Evolutionary conservation across 371 early-diverging fungal species (phyloP).

Genomic region (Mortierella sp.): DNA sequence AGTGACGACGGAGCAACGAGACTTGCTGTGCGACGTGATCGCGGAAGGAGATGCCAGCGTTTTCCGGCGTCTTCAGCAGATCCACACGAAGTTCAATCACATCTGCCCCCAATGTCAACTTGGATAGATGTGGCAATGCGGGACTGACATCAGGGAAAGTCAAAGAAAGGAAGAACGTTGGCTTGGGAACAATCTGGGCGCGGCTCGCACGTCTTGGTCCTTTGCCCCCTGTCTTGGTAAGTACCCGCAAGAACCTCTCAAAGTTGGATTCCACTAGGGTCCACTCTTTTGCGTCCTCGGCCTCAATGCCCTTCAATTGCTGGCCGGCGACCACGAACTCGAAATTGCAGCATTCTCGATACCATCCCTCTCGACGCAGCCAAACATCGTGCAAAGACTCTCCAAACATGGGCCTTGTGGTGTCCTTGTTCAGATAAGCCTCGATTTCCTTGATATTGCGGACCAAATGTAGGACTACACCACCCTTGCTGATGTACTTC

Average conservation of each 20-base stretch:
- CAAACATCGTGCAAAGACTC: slow-evolving; percentile 86
- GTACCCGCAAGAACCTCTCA: slow-evolving; percentile 72
- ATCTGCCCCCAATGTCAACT: slow-evolving; percentile 82
- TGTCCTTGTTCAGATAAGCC: slow-evolving; percentile 81
- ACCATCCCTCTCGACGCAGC: slow-evolving; percentile 81
- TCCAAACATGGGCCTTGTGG: slow-evolving; percentile 86
- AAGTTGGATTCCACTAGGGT: slow-evolving; percentile 76
- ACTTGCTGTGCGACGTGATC: slow-evolving; percentile 85
- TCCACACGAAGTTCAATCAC: slow-evolving; percentile 96
- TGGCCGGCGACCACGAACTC: slow-evolving; percentile 75
- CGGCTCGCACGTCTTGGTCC: slow-evolving; percentile 34
- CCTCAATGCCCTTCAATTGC: slow-evolving; percentile 38
- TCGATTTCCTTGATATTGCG: slow-evolving; percentile 86
- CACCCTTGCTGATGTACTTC: slow-evolving; percentile 57
- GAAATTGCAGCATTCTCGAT: slow-evolving; percentile 80
- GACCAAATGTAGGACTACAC: slow-evolving; percentile 82
- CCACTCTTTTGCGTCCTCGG: slow-evolving; percentile 64
- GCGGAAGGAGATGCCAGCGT: slow-evolving; percentile 55
- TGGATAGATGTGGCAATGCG: slow-evolving; percentile 59
- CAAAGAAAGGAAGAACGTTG: slow-evolving; percentile 89
- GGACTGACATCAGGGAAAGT: slow-evolving; percentile 80
- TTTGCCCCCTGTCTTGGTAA: slow-evolving; percentile 62
- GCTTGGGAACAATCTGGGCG: slow-evolving; percentile 50
- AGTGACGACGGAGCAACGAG: slow-evolving; percentile 76
- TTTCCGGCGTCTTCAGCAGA: slow-evolving; percentile 69